Percentiles rank a stretch among this genome's conserved stretches.
Evolutionary conservation across 139 green algal species (phyloP).

Genomic region (Coelastrella sp.): DNA sequence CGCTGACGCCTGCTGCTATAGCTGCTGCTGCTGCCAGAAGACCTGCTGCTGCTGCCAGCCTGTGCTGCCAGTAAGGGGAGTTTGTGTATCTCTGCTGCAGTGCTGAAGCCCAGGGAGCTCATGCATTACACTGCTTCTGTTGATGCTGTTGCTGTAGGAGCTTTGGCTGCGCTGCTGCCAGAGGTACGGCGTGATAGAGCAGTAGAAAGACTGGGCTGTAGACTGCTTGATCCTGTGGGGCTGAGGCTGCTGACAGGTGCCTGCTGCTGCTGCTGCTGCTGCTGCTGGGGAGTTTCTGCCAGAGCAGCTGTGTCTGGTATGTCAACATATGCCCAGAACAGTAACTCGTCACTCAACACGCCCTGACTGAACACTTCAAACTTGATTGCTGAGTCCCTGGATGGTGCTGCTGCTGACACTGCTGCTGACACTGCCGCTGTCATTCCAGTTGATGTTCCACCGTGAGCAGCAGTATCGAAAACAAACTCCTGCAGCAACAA

Average conservation of each 20-base stretch:
- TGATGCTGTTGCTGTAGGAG: neutral
- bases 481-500: slow-evolving; percentile 13
- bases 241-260: neutral
- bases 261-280: slow-evolving; percentile 34
- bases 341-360: slow-evolving; percentile 27
- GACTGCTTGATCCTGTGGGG: neutral
- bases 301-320: neutral
- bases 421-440: too few relatives aligned
- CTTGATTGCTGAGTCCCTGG: neutral
- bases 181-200: neutral
- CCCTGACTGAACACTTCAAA: slow-evolving; percentile 21
- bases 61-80: slow-evolving; percentile 16
- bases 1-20: too few relatives aligned
- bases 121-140: neutral
- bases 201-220: neutral
- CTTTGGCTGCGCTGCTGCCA: neutral
- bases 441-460: too few relatives aligned
- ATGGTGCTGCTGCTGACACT: too few relatives aligned
- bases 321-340: slow-evolving; percentile 14
- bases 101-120: neutral
- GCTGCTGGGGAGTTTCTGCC: neutral
- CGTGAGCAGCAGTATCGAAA: too few relatives aligned
- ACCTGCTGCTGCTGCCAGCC: neutral
- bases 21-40: neutral
- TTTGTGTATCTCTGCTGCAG: neutral